Base-by-base conservation (phyloP, 371 early-diverging fungal genomes). In the Mortierella sp. region DNA sequence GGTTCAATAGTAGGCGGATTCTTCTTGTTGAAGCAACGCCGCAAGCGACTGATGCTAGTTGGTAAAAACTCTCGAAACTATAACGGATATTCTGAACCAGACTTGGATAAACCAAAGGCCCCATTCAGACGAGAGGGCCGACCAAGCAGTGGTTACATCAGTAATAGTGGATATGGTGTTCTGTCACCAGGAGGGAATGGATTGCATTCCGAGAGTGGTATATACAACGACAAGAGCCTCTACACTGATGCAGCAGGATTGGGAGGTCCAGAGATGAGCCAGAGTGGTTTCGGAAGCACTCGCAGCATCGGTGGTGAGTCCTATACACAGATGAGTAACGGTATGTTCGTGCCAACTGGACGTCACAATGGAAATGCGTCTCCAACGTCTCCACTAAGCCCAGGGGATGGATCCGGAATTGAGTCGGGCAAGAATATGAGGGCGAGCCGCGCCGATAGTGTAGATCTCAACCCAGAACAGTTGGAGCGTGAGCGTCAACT, bases 1-100 rank as follows among this genome's bases (percentile, higher is more conserved):
- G 72, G 63, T 0, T 66, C 81, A 2, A 66, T 81, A n/a, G 57
- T 72, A 1, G 81, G 76, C 8, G 81, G 75, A 1, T 75, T 81
- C 40, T 43, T 81, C 55, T 32, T 81, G 21, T 38, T 81, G 33
- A 81, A 75, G 50, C 64, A 81, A 47, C 75, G 81, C 9, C 71
- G 64, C 11, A 75, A 75, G 43, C 72, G 81, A 9, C 36, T 81
- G 72, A 65, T 69, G 72, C 63, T 70, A 38, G 63, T 63, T 1
- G 74, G 74, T 2, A 33, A 60, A 15, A 69, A 63, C 3, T 15
- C 52, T 6, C 43, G 70, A 19, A 36, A 52, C 15, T 59, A 64
- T 28, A 48, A 38, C 43, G 65, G 76, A 47, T 70, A 76, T 50
- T 63, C 70, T 5, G 66, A 70, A 22, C 58, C 58, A 15, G 67